These are phyloP conservation scores for Vanderwaltozyma yarrowii DNA, from an alignment of 805 yeast genomes.

Conservation along the genomic window DNA sequence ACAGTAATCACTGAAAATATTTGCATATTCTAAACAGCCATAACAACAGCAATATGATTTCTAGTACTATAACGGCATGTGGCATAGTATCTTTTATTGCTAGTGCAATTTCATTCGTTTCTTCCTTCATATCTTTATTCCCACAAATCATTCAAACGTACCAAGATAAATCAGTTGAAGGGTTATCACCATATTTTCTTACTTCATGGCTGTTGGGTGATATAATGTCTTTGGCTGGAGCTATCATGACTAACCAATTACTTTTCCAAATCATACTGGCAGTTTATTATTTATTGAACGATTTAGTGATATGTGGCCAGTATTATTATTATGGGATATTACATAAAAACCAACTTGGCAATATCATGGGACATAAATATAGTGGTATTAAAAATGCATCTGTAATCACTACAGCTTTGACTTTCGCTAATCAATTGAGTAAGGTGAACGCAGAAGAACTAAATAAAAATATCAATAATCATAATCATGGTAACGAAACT, in stretches of 20 bases:
- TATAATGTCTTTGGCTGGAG: conserved; percentile 51
- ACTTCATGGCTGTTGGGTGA: conserved; percentile 38
- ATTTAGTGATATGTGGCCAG: conserved; percentile 56
- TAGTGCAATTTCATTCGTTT: conserved; percentile 24
- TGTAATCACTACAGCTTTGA: background rate
- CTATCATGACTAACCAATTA: conserved; percentile 64
- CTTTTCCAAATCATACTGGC: conserved; percentile 74
- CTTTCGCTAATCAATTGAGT: background rate
- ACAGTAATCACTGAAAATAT: too few species aligned
- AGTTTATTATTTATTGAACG: conserved; percentile 62
- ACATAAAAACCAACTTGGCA: conserved; percentile 9
- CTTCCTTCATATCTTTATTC: conserved; percentile 40
- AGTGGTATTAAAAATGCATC: background rate
- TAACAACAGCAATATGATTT: too few species aligned
- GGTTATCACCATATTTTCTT: conserved; percentile 44
- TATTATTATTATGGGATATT: conserved; percentile 52
- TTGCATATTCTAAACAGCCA: too few species aligned
- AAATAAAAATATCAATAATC: background rate
- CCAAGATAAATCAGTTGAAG: conserved; percentile 49
- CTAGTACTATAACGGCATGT: background rate
- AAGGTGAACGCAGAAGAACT: conserved; percentile 1
- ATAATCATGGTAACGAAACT: background rate
- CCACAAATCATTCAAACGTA: conserved; percentile 51
- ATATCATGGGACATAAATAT: background rate
- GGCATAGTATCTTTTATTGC: background rate